Evolutionary conservation across 1,284 basidiomycete genomes (phyloP).

Genomic region (Coniferiporia weirii): DNA sequence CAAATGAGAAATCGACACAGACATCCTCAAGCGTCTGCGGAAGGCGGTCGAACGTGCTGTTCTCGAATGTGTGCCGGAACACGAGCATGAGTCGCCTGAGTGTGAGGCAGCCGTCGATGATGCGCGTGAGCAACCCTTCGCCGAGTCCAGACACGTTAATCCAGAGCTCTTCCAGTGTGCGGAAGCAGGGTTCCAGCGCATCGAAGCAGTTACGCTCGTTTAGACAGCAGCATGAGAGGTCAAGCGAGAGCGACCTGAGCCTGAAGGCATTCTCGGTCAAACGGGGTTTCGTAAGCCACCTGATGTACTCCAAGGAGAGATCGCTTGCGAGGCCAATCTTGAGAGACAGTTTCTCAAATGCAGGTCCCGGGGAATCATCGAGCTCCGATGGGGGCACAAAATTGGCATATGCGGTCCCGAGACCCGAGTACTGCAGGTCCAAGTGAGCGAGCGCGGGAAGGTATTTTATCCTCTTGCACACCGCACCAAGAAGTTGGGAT

Average conservation of each 20-base stretch:
- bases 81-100: conserved; percentile 3
- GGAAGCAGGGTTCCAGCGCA: conserved; percentile 14
- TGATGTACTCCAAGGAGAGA: conserved; percentile 11
- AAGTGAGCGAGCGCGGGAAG: conserved; percentile 8
- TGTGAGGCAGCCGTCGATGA: conserved; percentile 1
- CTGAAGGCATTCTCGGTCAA: conserved; percentile 7
- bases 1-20: conserved; percentile 15
- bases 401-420: conserved; percentile 12
- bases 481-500: conserved; percentile 11
- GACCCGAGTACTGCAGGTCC: conserved; percentile 15
- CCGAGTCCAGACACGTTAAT: conserved; percentile 14
- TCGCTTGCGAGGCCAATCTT: conserved; percentile 14
- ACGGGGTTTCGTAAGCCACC: conserved; percentile 11
- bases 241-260: conserved; percentile 12
- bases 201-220: conserved; percentile 9
- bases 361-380: neutral
- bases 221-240: conserved; percentile 9
- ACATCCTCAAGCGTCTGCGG: conserved; percentile 10
- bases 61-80: conserved; percentile 13
- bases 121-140: conserved; percentile 6
- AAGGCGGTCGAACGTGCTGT: neutral
- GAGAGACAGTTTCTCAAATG: conserved; percentile 11
- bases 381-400: conserved; percentile 12
- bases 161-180: conserved; percentile 1
- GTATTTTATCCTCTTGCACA: conserved; percentile 10